Evolutionary conservation across 2,329 filamentous ascomycete species (phyloP), one percentile per base, ranked within the genome.

Genomic region (Apiospora phragmitis): DNA sequence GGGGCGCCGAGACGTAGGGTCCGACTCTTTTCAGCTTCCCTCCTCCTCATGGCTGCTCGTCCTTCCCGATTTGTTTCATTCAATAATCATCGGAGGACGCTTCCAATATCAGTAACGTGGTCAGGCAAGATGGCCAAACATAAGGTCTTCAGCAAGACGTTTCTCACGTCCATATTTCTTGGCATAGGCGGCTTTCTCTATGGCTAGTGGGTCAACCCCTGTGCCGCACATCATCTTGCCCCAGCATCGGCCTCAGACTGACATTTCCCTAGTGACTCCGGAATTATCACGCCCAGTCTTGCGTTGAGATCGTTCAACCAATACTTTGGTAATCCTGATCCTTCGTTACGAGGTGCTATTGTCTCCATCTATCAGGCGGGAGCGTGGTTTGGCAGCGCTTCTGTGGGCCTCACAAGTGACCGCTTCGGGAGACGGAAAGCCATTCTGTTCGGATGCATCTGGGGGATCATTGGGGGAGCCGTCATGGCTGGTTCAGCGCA

Each of bases 131-230:
- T 62, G 55, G 32, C 55, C 21, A 62, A n/a, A 38, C 55, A 24
- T 6, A 35, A 38, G 21, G 32, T 24, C 16, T 65, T 83, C 6
- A 82, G 78, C 68, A 83, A 82, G 73, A 78, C 81, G 1, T 82
- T 83, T 69, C 68, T 83, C 4, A 82, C 81, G 1, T 80, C 81
- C 1, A 68, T 83, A 21, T 80, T 83, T 35, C 74, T 83, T 1
- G 81, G 81, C 26, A 77, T 82, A n/a, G 81, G 81, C 43, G 81
- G 81, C 0, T 83, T 83, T 69, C 79, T 83, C 41, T 83, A 83
- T 69, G 81, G 81, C 70, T 83, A 70, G 71, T 72, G 24, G 68
- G 71, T 51, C 65, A 24, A 38, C 18, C 55, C 55, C 32, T 62
- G 18, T 14, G 32, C 3, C 32, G 32, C 18, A 38, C 18, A 12